Evolutionary conservation across 225 moss, liverwort and hornwort species (phyloP), one percentile per base, ranked within the genome.

Genomic region (Polytrichum commune): DNA sequence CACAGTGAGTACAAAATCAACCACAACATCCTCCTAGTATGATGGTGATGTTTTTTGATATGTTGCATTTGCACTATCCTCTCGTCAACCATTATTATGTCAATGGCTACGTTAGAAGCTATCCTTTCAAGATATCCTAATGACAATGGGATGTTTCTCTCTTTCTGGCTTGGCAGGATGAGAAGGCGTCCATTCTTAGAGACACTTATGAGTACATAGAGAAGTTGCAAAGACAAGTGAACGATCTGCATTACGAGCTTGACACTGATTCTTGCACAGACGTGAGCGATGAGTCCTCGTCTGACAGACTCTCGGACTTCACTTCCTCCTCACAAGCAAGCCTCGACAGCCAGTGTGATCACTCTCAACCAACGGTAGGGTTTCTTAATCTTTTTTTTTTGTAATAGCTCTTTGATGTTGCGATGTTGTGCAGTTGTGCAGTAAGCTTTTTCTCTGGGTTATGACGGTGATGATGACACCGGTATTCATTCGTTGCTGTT

Each of bases 121-220:
- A 46, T 46, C 4, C 46, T 13, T 1, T 30, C 5, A 46, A 46
- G 13, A 46, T 13, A 46, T 46, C 16, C 46, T 13, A 6, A 30
- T 9, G 1, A 38, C 10, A 38, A 38, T 13, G 38, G 13, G 3
- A 10, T 46, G 46, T 46, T 9, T 35, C 9, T 46, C 13, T 46
- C 46, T 46, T 13, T 46, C 46, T 46, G 46, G 13, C 13, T 58
- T 68, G 72, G 63, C 76, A 87, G 81, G 66, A 70, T 64, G 87
- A 79, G 67, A 79, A 53, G 53, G 56, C 69, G 29, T 79, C 74
- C 7, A 72, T 87, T 8, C 65, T 87, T n/a, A 67, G 60, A 23
- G 69, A 76, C 30, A 82, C 87, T 0, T 84, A 62, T 53, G 78
- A 81, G 58, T 87, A 87, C 53, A 81, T 87, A 46, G 56, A 72